Conservation (phyloP, 345 rosid species). For the Hypericum androsaemum region DNA sequence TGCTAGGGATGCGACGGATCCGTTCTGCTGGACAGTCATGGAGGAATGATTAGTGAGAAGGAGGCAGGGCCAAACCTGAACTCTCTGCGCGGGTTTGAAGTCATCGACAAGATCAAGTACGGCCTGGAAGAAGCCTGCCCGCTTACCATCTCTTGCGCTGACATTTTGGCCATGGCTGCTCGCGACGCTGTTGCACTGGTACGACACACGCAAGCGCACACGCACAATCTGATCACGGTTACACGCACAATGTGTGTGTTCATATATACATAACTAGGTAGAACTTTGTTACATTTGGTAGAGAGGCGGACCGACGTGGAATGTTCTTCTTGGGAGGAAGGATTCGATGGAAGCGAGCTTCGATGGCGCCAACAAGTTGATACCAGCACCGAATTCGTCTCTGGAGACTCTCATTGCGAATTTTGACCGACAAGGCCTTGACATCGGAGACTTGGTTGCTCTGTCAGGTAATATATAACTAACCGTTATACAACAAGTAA, state of each 20-base stretch:
- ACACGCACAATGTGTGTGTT: too few species aligned
- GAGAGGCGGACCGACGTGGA: constrained; percentile 79
- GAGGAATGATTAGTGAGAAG: constrained; percentile 60
- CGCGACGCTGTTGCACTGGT: constrained; percentile 51
- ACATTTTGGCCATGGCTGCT: constrained; percentile 62
- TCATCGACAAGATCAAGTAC: constrained; percentile 61
- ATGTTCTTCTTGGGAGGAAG: constrained; percentile 54
- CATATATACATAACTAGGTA: too few species aligned
- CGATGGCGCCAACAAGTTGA: constrained; percentile 49
- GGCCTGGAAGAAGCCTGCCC: constrained; percentile 74
- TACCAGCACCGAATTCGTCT: constrained; percentile 74
- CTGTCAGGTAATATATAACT: constrained; percentile 35
- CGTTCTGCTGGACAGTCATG: constrained; percentile 48
- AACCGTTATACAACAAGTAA: not conserved
- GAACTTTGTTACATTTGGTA: constrained; percentile 8
- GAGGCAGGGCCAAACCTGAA: constrained; percentile 54
- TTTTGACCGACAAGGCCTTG: constrained; percentile 57
- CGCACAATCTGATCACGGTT: too few species aligned
- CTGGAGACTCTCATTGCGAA: constrained; percentile 46
- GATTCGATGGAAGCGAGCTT: constrained; percentile 68
- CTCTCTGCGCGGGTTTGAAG: constrained; percentile 61
- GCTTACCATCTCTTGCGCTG: constrained; percentile 62
- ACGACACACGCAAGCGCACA: not conserved
- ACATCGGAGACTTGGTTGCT: constrained; percentile 48
- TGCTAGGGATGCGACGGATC: constrained; percentile 70